Conservation (phyloP, 257 asterid genomes). For the Solanum tacnaense region DNA sequence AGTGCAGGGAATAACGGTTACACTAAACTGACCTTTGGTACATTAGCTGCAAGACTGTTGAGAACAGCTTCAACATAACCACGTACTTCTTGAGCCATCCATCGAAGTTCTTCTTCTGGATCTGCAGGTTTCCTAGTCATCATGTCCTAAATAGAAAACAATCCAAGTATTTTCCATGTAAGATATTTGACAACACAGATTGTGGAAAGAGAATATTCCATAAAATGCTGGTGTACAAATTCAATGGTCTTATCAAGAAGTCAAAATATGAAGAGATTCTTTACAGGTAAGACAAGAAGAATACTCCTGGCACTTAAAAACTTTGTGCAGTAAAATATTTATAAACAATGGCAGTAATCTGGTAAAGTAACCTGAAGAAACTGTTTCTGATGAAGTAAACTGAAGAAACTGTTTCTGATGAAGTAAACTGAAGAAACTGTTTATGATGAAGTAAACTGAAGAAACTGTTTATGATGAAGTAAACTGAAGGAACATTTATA, state of each 20-base stretch:
- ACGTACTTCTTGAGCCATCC: slow-evolving; percentile 98
- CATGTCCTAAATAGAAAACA: slow-evolving; percentile 39
- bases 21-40: slow-evolving; percentile 55
- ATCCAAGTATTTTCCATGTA: neutral
- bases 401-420: neutral
- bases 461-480: neutral
- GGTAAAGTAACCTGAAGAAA: neutral
- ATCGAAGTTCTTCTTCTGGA: slow-evolving; percentile 93
- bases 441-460: neutral
- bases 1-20: neutral
- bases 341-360: neutral
- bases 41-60: slow-evolving; percentile 91
- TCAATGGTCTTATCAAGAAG: neutral
- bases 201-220: neutral
- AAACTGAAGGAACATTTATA: neutral
- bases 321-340: neutral
- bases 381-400: neutral
- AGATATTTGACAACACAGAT: neutral
- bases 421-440: neutral
- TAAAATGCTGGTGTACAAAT: neutral
- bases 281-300: neutral
- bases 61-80: slow-evolving; percentile 96
- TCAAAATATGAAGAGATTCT: neutral
- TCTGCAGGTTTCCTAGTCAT: slow-evolving; percentile 80
- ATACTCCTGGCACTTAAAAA: neutral